Base-by-base conservation (phyloP, 2,329 filamentous ascomycete species). In the Phaeoacremonium minimum region DNA sequence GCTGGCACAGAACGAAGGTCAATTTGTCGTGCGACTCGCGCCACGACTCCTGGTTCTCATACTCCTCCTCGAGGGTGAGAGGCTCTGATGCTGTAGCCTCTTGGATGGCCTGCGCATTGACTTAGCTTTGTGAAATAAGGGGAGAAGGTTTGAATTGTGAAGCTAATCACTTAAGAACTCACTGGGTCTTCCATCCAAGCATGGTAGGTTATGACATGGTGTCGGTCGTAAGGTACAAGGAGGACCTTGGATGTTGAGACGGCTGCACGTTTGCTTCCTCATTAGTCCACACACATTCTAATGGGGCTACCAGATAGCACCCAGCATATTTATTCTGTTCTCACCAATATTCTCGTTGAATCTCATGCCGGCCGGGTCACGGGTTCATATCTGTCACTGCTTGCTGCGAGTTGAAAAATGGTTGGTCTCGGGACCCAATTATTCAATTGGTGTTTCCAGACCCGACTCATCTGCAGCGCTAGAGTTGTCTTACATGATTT, bases 21-120 rank as follows among this genome's bases (percentile, higher is more conserved):
- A 97, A 61, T 64, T 97, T 97, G 62, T 97, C 90, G 17, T 66
- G 61, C 29, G 93, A 86, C 15, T 66, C 66, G 26, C 89, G 81
- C 91, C 91, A 97, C 45, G 81, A 87, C n/a, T 66, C 64, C 60
- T 96, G 91, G 81, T 96, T 97, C 33, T 79, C 76, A 60, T 93
- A 88, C 67, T 97, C 91, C 55, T 95, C 84, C 1, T 78, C 69
- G 1, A 96, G 68, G 0, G 76, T 81, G 34, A 97, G 73, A 0
- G 83, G 86, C 44, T 96, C 89, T 0, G 90, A 96, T 1, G 91
- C 89, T 0, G 91, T 97, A 36, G 85, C 83, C 60, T 80, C 71
- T 65, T 85, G 90, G 28, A 96, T 85, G 32, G 80, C 75, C 80
- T 86, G 41, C 9, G 47, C 19, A 6, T 17, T 28, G 28, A 7